phyloP scores from a whole-genome alignment of 352 stramenopile genomes.

The Globisporangium canariense region DNA sequence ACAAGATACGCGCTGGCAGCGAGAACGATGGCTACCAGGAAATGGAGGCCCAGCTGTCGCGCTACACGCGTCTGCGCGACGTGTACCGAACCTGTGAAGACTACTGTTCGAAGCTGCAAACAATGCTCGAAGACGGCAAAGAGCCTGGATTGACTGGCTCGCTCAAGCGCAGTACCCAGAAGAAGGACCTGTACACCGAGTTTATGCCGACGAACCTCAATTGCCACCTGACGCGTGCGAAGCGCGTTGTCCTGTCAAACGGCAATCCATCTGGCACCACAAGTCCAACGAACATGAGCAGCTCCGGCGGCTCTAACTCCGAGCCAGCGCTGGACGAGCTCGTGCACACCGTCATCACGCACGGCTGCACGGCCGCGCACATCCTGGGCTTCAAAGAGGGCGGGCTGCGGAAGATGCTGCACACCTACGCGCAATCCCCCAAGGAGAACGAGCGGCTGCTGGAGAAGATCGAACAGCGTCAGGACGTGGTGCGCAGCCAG shows the following conservation, averaged over 20 bases:
- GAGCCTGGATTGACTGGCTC: constrained; percentile 82
- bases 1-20: constrained; percentile 23
- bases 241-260: constrained; percentile 47
- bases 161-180: constrained; percentile 82
- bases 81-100: constrained; percentile 69
- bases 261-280: constrained; percentile 9
- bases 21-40: constrained; percentile 39
- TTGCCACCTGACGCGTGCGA: constrained; percentile 72
- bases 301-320: constrained; percentile 17
- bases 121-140: constrained; percentile 69
- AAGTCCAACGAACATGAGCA: constrained; percentile 27
- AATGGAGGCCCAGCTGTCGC: constrained; percentile 46
- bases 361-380: constrained; percentile 78
- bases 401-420: constrained; percentile 58
- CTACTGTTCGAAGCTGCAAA: constrained; percentile 58
- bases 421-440: constrained; percentile 39
- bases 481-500: constrained; percentile 79
- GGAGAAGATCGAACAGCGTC: constrained; percentile 72
- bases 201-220: constrained; percentile 89
- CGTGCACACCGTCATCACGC: constrained; percentile 72
- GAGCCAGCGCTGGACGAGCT: constrained; percentile 38
- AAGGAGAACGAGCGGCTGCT: constrained; percentile 39
- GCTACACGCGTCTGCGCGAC: constrained; percentile 59
- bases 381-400: constrained; percentile 84
- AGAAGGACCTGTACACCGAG: constrained; percentile 79